Evolutionary conservation across 176 grass and related monocot genomes (phyloP).

Genomic region (Olyra latifolia): DNA sequence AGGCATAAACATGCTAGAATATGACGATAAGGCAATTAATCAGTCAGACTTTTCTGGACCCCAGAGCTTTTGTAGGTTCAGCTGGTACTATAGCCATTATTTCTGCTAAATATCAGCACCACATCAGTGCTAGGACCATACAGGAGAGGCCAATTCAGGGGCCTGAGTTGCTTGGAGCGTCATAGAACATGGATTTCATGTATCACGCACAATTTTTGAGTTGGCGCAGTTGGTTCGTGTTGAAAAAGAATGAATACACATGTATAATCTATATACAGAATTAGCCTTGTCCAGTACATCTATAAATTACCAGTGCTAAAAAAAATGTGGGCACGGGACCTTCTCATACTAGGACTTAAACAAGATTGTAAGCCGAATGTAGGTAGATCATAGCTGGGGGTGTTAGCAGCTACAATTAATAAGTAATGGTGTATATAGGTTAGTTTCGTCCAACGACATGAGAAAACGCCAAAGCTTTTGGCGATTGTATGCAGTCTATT

Average conservation of each 20-base stretch:
- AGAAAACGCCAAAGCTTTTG: background rate
- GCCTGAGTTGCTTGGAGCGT: background rate
- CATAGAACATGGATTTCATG: background rate
- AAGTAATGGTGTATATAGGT: background rate
- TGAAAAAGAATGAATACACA: background rate
- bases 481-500: background rate
- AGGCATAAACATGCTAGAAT: constrained; percentile 1
- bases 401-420: background rate
- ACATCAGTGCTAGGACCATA: background rate
- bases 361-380: background rate
- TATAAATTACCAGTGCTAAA: background rate
- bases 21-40: constrained; percentile 6
- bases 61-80: background rate
- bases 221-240: background rate
- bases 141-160: background rate
- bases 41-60: background rate
- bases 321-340: background rate
- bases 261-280: background rate
- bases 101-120: background rate
- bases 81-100: background rate
- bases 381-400: background rate
- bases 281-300: background rate
- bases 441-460: background rate
- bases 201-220: background rate
- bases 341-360: background rate